A percentile compares a stretch with the other conserved stretches of the same genome.
Conservation (phyloP, 2,329 filamentous ascomycete genomes). For the Calonectria pseudoturangicola region DNA sequence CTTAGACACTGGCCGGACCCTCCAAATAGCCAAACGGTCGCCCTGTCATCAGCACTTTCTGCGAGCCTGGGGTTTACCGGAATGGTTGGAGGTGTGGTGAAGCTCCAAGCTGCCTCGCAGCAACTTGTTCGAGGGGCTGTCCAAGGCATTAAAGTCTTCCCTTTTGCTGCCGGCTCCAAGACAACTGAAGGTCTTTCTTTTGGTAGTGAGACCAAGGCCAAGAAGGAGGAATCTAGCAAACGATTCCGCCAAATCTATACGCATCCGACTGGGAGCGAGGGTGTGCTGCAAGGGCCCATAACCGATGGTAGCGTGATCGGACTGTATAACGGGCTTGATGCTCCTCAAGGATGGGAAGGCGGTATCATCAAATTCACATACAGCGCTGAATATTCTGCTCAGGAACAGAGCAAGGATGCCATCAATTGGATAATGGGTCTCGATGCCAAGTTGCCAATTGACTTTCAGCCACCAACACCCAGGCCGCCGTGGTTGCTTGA, state of each 20-base stretch:
- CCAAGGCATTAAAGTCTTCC: constrained; percentile 83
- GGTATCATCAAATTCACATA: constrained; percentile 86
- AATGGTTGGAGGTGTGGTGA: constrained; percentile 89
- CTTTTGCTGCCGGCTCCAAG: constrained; percentile 79
- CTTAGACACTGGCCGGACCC: constrained; percentile 89
- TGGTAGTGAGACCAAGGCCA: constrained; percentile 89
- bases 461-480: constrained; percentile 84
- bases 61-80: constrained; percentile 81
- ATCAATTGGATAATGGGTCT: constrained; percentile 85
- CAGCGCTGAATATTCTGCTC: constrained; percentile 56
- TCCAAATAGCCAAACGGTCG: constrained; percentile 86
- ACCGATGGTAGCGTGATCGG: constrained; percentile 91
- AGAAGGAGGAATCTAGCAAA: constrained; percentile 85
- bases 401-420: constrained; percentile 68
- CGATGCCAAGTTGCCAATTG: constrained; percentile 82
- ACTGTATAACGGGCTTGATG: constrained; percentile 71
- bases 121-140: constrained; percentile 81
- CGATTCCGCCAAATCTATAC: constrained; percentile 84
- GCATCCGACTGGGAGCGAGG: constrained; percentile 70
- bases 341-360: constrained; percentile 83
- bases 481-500: constrained; percentile 75
- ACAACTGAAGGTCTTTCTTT: constrained; percentile 84
- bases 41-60: constrained; percentile 86
- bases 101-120: constrained; percentile 87
- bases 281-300: constrained; percentile 87